Conservation (phyloP, 1,284 basidiomycete species). For the Moesziomyces sp. region DNA sequence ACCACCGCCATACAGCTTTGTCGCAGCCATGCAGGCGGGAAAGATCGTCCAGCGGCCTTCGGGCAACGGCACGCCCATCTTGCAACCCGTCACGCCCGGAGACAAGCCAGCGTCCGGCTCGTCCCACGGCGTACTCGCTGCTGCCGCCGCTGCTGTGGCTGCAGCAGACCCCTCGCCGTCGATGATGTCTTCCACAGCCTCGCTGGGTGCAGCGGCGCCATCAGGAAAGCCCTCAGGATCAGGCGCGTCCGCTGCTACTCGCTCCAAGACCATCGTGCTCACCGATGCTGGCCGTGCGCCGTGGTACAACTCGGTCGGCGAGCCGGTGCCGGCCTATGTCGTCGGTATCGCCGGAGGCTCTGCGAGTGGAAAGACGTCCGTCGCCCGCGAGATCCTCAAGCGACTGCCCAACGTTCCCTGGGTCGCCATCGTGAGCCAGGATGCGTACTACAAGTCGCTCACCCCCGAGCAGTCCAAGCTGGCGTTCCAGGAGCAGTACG, state of each 20-base stretch:
- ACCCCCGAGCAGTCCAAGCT: slow-evolving; percentile 78
- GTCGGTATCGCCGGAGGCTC: slow-evolving; percentile 93
- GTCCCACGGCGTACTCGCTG: slow-evolving; percentile 22
- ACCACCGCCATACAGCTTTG: background rate
- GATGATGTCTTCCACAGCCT: slow-evolving; percentile 9
- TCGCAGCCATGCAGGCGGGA: slow-evolving; percentile 30
- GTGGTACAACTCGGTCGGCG: slow-evolving; percentile 80
- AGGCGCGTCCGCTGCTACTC: slow-evolving; percentile 19
- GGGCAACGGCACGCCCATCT: slow-evolving; percentile 47
- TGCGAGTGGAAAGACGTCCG: slow-evolving; percentile 87
- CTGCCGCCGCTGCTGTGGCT: slow-evolving; percentile 27
- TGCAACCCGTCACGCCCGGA: slow-evolving; percentile 27
- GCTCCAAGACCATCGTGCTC: slow-evolving; percentile 53
- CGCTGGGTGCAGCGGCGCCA: slow-evolving; percentile 8
- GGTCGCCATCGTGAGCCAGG: slow-evolving; percentile 72
- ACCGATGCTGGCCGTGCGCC: slow-evolving; percentile 68
- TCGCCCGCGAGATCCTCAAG: slow-evolving; percentile 57
- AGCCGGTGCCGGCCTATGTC: slow-evolving; percentile 75
- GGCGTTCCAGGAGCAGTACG: slow-evolving; percentile 85
- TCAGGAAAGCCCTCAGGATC: slow-evolving; percentile 14
- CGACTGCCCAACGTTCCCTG: slow-evolving; percentile 63
- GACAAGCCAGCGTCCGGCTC: slow-evolving; percentile 14
- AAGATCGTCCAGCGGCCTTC: slow-evolving; percentile 37
- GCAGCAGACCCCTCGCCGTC: slow-evolving; percentile 7
- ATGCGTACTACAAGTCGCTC: slow-evolving; percentile 91